Conservation (phyloP, 208 protist genomes). For the Endotrypanum monterogeii region DNA sequence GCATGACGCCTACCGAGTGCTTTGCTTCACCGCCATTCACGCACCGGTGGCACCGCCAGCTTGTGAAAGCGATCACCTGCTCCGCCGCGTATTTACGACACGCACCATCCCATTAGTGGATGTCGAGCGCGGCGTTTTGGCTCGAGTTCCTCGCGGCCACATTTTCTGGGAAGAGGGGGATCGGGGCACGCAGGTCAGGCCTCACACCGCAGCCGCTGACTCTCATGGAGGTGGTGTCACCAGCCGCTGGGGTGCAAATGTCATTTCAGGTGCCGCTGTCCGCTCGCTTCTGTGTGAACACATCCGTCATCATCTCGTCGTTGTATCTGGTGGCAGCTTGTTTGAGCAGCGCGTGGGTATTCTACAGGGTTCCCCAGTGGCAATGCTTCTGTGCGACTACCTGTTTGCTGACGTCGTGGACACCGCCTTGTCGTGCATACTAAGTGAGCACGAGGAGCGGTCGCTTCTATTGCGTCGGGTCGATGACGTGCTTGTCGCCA, state of each 20-base stretch:
- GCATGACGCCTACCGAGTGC: constrained; percentile 51
- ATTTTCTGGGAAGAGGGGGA: constrained; percentile 44
- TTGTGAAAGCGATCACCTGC: not conserved
- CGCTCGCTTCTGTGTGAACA: constrained; percentile 44
- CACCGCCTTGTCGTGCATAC: constrained; percentile 18
- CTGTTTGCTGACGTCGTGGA: constrained; percentile 47
- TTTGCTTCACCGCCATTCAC: constrained; percentile 25
- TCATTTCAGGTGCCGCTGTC: constrained; percentile 38
- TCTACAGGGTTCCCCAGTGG: constrained; percentile 72
- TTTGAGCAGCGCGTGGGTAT: constrained; percentile 62
- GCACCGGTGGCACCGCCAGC: not conserved
- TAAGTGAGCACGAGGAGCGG: constrained; percentile 44
- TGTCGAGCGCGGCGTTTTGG: constrained; percentile 24
- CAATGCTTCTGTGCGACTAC: constrained; percentile 75
- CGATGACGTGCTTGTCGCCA: constrained; percentile 77
- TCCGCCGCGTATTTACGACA: constrained; percentile 22
- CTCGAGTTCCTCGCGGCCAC: constrained; percentile 42
- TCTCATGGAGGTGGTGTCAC: not conserved
- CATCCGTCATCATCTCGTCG: constrained; percentile 47
- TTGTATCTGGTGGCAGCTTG: constrained; percentile 28
- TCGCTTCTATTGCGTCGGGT: constrained; percentile 68
- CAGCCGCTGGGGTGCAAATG: not conserved
- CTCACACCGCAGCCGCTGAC: not conserved
- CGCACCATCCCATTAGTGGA: constrained; percentile 31
- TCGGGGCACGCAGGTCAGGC: not conserved